Conservation (phyloP, 345 rosid genomes). For the Hypericum androsaemum region DNA sequence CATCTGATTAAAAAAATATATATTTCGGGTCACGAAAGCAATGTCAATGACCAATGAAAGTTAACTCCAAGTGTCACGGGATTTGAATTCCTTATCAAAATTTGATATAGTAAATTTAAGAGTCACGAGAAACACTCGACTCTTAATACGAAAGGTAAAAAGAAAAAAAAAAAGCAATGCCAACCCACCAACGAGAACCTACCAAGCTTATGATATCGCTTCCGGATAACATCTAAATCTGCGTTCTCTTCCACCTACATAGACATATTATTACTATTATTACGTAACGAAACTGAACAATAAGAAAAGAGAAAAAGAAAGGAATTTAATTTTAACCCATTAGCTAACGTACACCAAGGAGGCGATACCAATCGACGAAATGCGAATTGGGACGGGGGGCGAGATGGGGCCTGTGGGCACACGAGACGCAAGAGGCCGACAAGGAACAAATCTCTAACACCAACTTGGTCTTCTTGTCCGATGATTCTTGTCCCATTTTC, state of each 20-base stretch:
- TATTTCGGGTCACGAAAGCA: background rate
- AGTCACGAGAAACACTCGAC: no score
- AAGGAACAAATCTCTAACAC: conserved; percentile 58
- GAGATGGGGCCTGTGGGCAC: conserved; percentile 33
- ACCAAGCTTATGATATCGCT: conserved; percentile 73
- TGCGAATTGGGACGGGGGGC: conserved; percentile 15
- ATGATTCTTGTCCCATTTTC: conserved; percentile 33
- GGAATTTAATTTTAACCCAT: background rate
- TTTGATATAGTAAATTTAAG: no score
- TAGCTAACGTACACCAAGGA: conserved; percentile 56
- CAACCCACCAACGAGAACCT: conserved; percentile 1
- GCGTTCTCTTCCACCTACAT: conserved; percentile 70
- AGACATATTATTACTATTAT: background rate
- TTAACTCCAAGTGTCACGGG: no score
- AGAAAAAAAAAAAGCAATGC: background rate
- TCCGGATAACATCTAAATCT: conserved; percentile 41
- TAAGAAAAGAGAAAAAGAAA: background rate
- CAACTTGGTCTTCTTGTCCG: conserved; percentile 36
- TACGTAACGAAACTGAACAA: background rate
- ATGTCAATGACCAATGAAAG: no score
- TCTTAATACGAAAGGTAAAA: no score
- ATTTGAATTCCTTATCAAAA: no score
- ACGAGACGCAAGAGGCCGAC: conserved; percentile 34
- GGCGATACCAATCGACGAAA: conserved; percentile 86
- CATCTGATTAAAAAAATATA: background rate